Evolutionary conservation across 768 basidiomycete species (phyloP).

Genomic region (Suillus weaverae): DNA sequence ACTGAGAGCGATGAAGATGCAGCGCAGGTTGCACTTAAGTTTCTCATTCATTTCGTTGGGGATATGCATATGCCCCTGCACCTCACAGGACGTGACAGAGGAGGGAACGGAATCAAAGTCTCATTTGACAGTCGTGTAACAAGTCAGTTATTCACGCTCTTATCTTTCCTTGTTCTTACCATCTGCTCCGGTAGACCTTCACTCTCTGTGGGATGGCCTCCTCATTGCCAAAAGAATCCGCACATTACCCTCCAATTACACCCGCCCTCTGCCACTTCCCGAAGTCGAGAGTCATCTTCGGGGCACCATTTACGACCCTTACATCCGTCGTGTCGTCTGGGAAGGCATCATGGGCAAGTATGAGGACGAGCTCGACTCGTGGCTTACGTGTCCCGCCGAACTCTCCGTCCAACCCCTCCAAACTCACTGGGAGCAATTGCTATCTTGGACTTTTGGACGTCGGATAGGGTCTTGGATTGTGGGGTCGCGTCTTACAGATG

Average conservation of each 20-base stretch:
- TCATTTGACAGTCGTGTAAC: conserved; percentile 68
- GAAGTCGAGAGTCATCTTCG: conserved; percentile 67
- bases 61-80: conserved; percentile 96
- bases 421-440: conserved; percentile 32
- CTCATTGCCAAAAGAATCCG: conserved; percentile 85
- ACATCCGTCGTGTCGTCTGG: conserved; percentile 82
- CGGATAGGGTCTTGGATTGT: conserved; percentile 16
- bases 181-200: conserved; percentile 55
- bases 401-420: conserved; percentile 8
- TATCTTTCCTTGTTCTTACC: background rate
- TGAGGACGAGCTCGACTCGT: conserved; percentile 54
- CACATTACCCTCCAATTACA: conserved; percentile 73
- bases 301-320: conserved; percentile 84
- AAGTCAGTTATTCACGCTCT: conserved; percentile 47
- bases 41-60: conserved; percentile 90
- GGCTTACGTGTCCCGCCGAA: conserved; percentile 65
- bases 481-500: conserved; percentile 18
- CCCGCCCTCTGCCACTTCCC: conserved; percentile 63
- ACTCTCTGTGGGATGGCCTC: conserved; percentile 83
- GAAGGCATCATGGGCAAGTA: conserved; percentile 79
- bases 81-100: conserved; percentile 82
- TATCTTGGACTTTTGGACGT: conserved; percentile 16
- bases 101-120: conserved; percentile 82
- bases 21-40: conserved; percentile 84
- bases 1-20: conserved; percentile 25